Conservation (phyloP, 2,329 filamentous ascomycete species). For the Nemania abortiva region DNA sequence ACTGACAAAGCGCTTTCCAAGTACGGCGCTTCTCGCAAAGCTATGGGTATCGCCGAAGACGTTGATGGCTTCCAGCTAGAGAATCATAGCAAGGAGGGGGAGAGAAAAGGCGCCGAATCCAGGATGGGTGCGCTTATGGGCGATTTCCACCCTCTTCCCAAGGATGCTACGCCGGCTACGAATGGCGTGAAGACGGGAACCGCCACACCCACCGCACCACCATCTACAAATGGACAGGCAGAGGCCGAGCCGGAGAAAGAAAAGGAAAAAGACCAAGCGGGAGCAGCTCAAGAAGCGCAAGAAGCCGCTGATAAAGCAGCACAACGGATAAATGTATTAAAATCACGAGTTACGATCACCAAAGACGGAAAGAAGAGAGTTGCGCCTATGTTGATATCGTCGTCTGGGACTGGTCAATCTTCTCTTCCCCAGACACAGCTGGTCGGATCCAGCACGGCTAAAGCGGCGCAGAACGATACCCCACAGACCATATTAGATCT, state of each 20-base stretch:
- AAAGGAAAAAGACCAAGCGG: conserved; percentile 51
- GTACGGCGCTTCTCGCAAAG: conserved; percentile 88
- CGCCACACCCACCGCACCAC: conserved; percentile 53
- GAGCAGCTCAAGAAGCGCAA: conserved; percentile 60
- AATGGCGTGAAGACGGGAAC: conserved; percentile 64
- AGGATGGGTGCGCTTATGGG: conserved; percentile 99
- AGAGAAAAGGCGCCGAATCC: conserved; percentile 89
- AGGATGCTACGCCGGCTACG: conserved; percentile 60
- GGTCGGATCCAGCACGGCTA: conserved; percentile 78
- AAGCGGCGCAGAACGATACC: conserved; percentile 73
- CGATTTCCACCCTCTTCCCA: conserved; percentile 71
- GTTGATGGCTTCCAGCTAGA: conserved; percentile 89
- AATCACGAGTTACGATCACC: conserved; percentile 91
- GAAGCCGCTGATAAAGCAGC: conserved; percentile 66
- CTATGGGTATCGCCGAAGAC: conserved; percentile 91
- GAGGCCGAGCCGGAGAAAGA: conserved; percentile 43
- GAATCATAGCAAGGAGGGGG: conserved; percentile 90
- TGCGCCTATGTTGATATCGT: conserved; percentile 89
- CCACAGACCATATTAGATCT: conserved; percentile 89
- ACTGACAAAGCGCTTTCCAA: conserved; percentile 94
- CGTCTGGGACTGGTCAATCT: conserved; percentile 86
- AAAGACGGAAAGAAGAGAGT: conserved; percentile 98
- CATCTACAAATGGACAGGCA: conserved; percentile 52
- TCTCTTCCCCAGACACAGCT: conserved; percentile 90
- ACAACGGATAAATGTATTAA: conserved; percentile 72